Evolutionary conservation across 208 protist species (phyloP).

Genomic region (Tetramitus jugosus): DNA sequence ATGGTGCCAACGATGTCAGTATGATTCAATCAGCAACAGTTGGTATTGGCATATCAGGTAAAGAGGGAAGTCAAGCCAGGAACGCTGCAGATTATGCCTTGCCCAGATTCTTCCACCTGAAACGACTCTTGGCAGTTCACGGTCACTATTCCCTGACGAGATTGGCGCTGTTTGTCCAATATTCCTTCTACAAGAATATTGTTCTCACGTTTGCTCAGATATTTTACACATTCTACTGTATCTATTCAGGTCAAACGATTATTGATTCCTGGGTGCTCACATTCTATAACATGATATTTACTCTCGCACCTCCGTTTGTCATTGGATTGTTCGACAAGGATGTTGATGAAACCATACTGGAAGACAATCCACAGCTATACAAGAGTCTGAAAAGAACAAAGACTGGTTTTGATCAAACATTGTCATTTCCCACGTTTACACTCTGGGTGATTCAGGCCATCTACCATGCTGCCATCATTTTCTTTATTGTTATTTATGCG

Average conservation of each 20-base stretch:
- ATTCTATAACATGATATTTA: constrained; percentile 19
- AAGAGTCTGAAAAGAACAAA: background rate
- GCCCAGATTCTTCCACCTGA: constrained; percentile 76
- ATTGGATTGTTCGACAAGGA: constrained; percentile 11
- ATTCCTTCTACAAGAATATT: constrained; percentile 95
- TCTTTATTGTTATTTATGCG: constrained; percentile 3
- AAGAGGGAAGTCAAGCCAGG: constrained; percentile 80
- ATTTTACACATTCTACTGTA: constrained; percentile 55
- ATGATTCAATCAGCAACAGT: constrained; percentile 88
- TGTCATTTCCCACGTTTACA: background rate
- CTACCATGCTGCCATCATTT: background rate
- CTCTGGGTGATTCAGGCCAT: background rate
- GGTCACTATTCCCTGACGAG: constrained; percentile 78
- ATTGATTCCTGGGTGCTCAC: background rate
- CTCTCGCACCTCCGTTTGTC: background rate
- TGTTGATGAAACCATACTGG: background rate
- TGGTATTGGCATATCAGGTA: constrained; percentile 75
- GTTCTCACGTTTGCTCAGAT: constrained; percentile 81
- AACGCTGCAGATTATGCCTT: constrained; percentile 85
- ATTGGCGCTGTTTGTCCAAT: constrained; percentile 83
- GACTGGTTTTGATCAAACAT: background rate
- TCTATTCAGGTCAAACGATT: background rate
- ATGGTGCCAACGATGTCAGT: constrained; percentile 92
- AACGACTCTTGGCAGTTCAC: constrained; percentile 81
- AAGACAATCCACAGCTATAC: background rate